Conservation (phyloP, 768 basidiomycete species). For the Lactarius akahatsu region DNA sequence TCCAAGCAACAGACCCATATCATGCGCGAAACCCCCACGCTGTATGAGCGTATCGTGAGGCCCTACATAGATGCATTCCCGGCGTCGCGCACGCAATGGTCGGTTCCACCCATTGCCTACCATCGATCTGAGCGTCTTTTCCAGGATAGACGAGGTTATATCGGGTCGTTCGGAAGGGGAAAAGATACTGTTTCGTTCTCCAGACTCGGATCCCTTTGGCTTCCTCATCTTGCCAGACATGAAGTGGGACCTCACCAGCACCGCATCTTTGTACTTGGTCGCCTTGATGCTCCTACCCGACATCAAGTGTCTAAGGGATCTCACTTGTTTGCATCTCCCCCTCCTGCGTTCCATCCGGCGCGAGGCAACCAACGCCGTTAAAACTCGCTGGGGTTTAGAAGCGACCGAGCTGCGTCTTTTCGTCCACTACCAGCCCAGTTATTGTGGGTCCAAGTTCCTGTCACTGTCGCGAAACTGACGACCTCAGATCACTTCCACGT, state of each 20-base stretch:
- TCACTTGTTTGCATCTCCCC: constrained; percentile 59
- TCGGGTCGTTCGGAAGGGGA: constrained; percentile 71
- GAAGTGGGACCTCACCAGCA: constrained; percentile 87
- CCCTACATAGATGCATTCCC: constrained; percentile 82
- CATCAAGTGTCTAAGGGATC: constrained; percentile 75
- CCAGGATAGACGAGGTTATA: constrained; percentile 88
- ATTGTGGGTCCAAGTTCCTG: constrained; percentile 60
- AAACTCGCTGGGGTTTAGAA: constrained; percentile 64
- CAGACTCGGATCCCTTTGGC: constrained; percentile 44
- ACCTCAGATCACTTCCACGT: constrained; percentile 87
- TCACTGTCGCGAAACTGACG: constrained; percentile 12
- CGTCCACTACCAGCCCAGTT: constrained; percentile 94
- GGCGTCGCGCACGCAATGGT: constrained; percentile 80
- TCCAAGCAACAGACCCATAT: constrained; percentile 67
- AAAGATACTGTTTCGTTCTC: constrained; percentile 62
- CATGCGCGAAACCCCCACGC: constrained; percentile 77
- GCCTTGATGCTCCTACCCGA: constrained; percentile 63
- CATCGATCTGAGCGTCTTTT: background rate
- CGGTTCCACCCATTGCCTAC: constrained; percentile 9
- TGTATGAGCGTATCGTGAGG: constrained; percentile 68
- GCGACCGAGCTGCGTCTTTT: constrained; percentile 70
- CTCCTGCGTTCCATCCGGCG: constrained; percentile 65
- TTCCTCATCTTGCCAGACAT: constrained; percentile 91
- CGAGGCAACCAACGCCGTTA: constrained; percentile 52
- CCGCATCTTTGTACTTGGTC: constrained; percentile 82